Evolutionary conservation across 2,329 filamentous ascomycete species (phyloP), one percentile per base, ranked within the genome.

Genomic region (Talaromyces piceae): DNA sequence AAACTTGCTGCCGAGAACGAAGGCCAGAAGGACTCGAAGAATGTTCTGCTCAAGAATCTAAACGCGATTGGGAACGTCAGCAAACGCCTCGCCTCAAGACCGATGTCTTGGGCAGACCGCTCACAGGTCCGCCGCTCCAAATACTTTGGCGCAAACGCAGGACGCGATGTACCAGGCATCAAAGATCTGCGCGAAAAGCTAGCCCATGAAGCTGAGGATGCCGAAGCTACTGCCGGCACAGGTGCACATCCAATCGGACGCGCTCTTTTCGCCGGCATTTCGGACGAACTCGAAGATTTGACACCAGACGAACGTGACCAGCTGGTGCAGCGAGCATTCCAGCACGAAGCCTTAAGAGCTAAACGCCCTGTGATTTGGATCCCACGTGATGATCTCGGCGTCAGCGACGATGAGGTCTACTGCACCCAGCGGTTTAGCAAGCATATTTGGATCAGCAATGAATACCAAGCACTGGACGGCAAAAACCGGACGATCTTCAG

Each of bases 221-320:
- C 39, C 4, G 69, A 88, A 2, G 87, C 93, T 67, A 80, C 82
- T 1, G 87, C 91, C 67, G 80, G 74, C 28, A 63, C 66, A n/a
- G 56, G 66, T 1, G 78, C 80, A 2, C 67, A 70, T 54, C 65
- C 75, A 7, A 86, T 91, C 23, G 87, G 86, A 5, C 84, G 90
- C 45, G 86, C 90, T 2, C 77, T 97, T 2, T 98, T 91, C 67
- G 85, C 88, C 20, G 87, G 87, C 3, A 87, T 91, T 61, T 84
- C 91, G 58, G 91, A 97, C 63, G 91, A 95, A 73, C 84, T 98
- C 56, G 91, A 96, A 67, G 93, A 98, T 64, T 76, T 98, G 45
- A 93, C 88, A 1, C 88, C 90, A 0, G 88, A 91, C 16, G 89
- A 96, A 66, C 81, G 93, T 60, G 91, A 97, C 63, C 77, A 83